Percentiles rank a stretch among this genome's conserved stretches.
Evolutionary conservation across 768 basidiomycete species (phyloP).

Genomic region (Naganishia randhawae): DNA sequence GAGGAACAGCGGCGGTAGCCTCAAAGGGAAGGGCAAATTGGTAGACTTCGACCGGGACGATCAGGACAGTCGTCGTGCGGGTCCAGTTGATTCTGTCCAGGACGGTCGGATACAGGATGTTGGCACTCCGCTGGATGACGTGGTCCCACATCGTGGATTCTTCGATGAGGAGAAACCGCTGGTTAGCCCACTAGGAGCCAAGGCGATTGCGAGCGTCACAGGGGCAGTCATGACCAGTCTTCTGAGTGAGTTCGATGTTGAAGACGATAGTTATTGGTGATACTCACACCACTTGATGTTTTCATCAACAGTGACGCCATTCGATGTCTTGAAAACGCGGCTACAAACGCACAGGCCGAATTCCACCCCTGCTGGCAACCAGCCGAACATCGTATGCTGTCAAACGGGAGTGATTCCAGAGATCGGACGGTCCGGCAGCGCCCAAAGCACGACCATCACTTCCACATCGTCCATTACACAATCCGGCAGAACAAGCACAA

Average conservation of each 20-base stretch:
- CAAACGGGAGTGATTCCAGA: slow-evolving; percentile 43
- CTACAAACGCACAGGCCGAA: slow-evolving; percentile 67
- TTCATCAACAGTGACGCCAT: slow-evolving; percentile 79
- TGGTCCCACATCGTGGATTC: too few relatives aligned
- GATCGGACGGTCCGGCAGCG: slow-evolving; percentile 16
- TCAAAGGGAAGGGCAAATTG: slow-evolving; percentile 12
- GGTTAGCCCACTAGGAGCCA: slow-evolving; percentile 45
- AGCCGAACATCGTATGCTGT: slow-evolving; percentile 38
- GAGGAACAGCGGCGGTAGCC: neutral
- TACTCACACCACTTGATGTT: neutral
- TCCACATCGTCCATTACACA: neutral
- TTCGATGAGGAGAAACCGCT: slow-evolving; percentile 8
- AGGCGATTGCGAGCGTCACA: slow-evolving; percentile 46
- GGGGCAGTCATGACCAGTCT: slow-evolving; percentile 46
- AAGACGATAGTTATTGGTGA: neutral
- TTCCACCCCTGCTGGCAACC: slow-evolving; percentile 31
- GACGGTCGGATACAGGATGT: neutral
- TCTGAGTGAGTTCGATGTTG: slow-evolving; percentile 39
- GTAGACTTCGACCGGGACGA: neutral
- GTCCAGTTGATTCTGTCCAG: neutral
- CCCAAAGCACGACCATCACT: slow-evolving; percentile 15
- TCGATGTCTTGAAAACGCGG: slow-evolving; percentile 95
- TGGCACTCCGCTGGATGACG: neutral
- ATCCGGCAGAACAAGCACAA: slow-evolving; percentile 6
- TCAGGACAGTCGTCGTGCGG: neutral